phyloP scores from a whole-genome alignment of 2,329 filamentous ascomycete species.

The Cadophora sp. region DNA sequence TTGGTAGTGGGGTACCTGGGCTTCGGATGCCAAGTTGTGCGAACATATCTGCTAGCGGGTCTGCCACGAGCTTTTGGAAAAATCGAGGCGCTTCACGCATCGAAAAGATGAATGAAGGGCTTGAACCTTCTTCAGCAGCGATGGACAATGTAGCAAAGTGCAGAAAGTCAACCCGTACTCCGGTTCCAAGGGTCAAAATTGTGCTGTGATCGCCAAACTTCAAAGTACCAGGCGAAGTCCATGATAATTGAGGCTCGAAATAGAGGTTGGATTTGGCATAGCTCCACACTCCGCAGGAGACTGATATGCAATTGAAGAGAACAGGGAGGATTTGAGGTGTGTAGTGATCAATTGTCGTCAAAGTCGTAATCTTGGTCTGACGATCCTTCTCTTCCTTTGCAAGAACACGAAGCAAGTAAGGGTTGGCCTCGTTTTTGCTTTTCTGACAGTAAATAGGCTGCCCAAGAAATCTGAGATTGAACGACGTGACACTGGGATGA shows the following conservation, averaged over 20 bases:
- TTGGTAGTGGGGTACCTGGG: slow-evolving; percentile 9
- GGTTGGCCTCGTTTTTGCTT: slow-evolving; percentile 37
- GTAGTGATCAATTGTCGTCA: not conserved
- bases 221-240: slow-evolving; percentile 50
- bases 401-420: slow-evolving; percentile 33
- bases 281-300: slow-evolving; percentile 53
- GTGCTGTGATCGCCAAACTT: slow-evolving; percentile 49
- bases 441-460: slow-evolving; percentile 38
- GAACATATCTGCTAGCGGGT: slow-evolving; percentile 27
- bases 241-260: slow-evolving; percentile 50
- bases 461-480: slow-evolving; percentile 26
- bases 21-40: slow-evolving; percentile 19
- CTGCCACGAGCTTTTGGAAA: slow-evolving; percentile 45
- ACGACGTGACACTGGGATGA: not conserved
- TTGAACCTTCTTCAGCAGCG: slow-evolving; percentile 51
- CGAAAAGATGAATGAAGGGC: slow-evolving; percentile 55
- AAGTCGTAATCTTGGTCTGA: slow-evolving; percentile 15
- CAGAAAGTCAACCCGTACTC: slow-evolving; percentile 54
- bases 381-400: slow-evolving; percentile 37
- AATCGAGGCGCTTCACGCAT: slow-evolving; percentile 59
- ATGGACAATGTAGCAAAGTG: slow-evolving; percentile 45
- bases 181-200: slow-evolving; percentile 47
- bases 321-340: slow-evolving; percentile 33
- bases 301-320: slow-evolving; percentile 44
- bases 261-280: slow-evolving; percentile 48